Evolutionary conservation across 176 grass and related monocot species (phyloP).

Genomic region (Elymus sibiricus): DNA sequence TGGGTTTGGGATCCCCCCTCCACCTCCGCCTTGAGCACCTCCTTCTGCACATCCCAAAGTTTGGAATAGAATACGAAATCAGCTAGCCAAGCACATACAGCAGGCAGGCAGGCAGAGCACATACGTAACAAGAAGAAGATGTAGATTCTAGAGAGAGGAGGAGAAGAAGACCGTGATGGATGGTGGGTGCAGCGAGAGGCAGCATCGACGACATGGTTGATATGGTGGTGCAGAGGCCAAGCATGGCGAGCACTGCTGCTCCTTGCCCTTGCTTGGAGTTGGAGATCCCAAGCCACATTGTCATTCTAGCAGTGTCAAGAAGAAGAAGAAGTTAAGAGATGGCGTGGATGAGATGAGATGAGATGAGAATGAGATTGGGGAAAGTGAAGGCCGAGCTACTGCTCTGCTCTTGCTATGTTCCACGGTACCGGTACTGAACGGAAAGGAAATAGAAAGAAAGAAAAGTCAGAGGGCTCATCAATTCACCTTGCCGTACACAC

Average conservation of each 20-base stretch:
- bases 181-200: background rate
- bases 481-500: background rate
- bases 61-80: too few relatives aligned
- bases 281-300: conserved; percentile 4
- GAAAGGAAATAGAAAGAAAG: background rate
- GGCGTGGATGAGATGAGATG: too few relatives aligned
- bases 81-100: too few relatives aligned
- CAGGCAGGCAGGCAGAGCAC: too few relatives aligned
- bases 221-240: background rate
- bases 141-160: too few relatives aligned
- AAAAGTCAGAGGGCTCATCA: background rate
- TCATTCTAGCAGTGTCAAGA: background rate
- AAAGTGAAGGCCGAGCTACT: background rate
- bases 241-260: background rate
- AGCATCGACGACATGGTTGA: background rate
- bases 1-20: conserved; percentile 74
- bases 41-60: background rate
- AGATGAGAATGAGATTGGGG: background rate
- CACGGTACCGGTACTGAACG: too few relatives aligned
- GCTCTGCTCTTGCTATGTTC: background rate
- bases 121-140: too few relatives aligned
- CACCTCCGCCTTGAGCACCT: background rate
- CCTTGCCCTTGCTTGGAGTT: too few relatives aligned
- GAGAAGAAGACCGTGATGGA: conserved; percentile 18
- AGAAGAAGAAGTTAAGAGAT: background rate